Evolutionary conservation across 1,284 basidiomycete species (phyloP), one percentile per base, ranked within the genome.

Genomic region (Cryptococcus amylolentus): DNA sequence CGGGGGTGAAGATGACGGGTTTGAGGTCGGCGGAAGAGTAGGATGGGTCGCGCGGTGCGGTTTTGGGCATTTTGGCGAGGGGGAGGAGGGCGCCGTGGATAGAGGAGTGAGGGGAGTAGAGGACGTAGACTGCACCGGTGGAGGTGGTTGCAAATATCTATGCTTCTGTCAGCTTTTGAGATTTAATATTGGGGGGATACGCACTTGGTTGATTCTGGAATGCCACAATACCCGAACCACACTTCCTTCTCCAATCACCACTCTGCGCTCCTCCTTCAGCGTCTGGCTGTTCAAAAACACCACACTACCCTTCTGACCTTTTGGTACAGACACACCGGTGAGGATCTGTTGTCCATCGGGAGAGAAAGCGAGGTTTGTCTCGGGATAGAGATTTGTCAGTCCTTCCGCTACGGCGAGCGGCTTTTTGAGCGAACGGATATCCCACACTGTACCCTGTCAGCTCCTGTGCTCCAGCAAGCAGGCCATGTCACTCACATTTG

Each of bases 181-280:
- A 60, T 49, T 40, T 55, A 56, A 57, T 44, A 55, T 51, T 35
- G 28, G 12, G 13, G 40, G 26, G 2, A 2, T 1, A 68, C 85
- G 63, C 63, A 88, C 89, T 83, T 97, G 94, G 79, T 97, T 97
- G 80, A 97, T 96, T 76, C 90, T 89, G n/a, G 90, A 86, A 78
- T 96, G 94, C 93, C 93, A 97, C 31, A 84, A 78, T 1, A 96
- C 88, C 66, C 86, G 88, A 55, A 97, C 88, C 5, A 94, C 91
- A 28, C 88, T 90, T 81, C 87, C 77, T 84, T 86, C 72, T 79
- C 86, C 66, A 84, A 79, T 66, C 59, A 66, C 82, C 78, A 79
- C 75, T 84, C 86, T 58, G 80, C 86, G 61, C 59, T 78, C 70
- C 45, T 86, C 81, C 61, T 85, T 84, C 50, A 96, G 77, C 46